Evolutionary conservation across 495 filamentous ascomycete genomes (phyloP).

Genomic region (Staphylotrichum tortipilum): DNA sequence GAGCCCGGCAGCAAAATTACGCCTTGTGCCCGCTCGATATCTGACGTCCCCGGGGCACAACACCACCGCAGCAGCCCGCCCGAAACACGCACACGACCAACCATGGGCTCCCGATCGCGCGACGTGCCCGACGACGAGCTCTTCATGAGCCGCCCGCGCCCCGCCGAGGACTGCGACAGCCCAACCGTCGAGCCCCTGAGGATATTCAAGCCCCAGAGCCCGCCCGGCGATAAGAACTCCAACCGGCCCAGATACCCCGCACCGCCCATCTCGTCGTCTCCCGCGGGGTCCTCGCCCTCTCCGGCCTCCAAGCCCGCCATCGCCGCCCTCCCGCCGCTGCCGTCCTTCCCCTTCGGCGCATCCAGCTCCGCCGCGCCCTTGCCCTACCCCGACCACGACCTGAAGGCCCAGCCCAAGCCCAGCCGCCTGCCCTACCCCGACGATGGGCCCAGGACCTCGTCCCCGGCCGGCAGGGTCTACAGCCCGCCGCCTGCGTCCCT

Average conservation of each 20-base stretch:
- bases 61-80: conserved; percentile 3
- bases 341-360: conserved; percentile 51
- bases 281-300: conserved; percentile 23
- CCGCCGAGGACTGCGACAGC: conserved; percentile 46
- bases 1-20: too few species aligned
- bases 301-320: conserved; percentile 17
- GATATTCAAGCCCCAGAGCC: conserved; percentile 65
- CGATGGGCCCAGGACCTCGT: conserved; percentile 41
- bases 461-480: conserved; percentile 27
- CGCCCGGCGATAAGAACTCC: conserved; percentile 38
- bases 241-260: conserved; percentile 43
- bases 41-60: too few species aligned
- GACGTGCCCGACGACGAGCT: conserved; percentile 65
- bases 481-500: conserved; percentile 27
- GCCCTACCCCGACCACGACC: conserved; percentile 69
- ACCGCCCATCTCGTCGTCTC: conserved; percentile 36
- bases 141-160: conserved; percentile 54
- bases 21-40: too few species aligned
- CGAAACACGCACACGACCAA: conserved; percentile 11
- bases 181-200: conserved; percentile 77
- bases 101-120: conserved; percentile 37
- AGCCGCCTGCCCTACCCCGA: conserved; percentile 63
- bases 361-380: conserved; percentile 57
- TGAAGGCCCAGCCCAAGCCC: conserved; percentile 24
- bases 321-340: conserved; percentile 31